Conservation (phyloP, 83 land plant genomes). For the Picea abies region DNA sequence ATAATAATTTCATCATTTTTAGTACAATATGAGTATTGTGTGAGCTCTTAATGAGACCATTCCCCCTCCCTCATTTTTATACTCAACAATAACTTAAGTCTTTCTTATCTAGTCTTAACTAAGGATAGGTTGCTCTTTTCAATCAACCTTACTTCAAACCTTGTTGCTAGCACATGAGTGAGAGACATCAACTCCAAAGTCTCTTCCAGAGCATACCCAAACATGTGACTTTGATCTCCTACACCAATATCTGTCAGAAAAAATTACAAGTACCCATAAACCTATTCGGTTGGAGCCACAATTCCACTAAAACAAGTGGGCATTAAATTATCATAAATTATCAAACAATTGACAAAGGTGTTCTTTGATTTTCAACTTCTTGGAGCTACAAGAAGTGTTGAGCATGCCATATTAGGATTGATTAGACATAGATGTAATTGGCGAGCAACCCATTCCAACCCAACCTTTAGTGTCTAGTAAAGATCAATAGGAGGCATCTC, state of each 20-base stretch:
- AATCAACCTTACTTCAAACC: slow-evolving; percentile 53
- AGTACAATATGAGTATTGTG: slow-evolving; percentile 58
- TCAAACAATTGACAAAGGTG: no score
- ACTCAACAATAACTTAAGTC: slow-evolving; percentile 67
- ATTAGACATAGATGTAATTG: no score
- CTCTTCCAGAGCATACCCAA: slow-evolving; percentile 41
- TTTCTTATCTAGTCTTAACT: slow-evolving; percentile 57
- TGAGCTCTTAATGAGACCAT: slow-evolving; percentile 49
- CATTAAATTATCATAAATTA: no score
- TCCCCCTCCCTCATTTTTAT: slow-evolving; percentile 54
- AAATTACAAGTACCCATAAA: no score
- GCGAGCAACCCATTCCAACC: no score
- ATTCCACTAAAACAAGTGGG: no score
- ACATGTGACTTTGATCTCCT: slow-evolving; percentile 55
- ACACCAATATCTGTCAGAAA: slow-evolving; percentile 45
- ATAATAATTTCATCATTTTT: slow-evolving; percentile 59
- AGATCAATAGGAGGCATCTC: slow-evolving; percentile 64
- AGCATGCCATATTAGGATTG: no score
- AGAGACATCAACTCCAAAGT: slow-evolving; percentile 56
- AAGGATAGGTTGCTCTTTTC: slow-evolving; percentile 52
- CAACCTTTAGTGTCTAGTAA: slow-evolving; percentile 34
- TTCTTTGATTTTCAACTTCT: no score
- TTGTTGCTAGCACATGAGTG: slow-evolving; percentile 62
- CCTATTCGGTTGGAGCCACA: no score
- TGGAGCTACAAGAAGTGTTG: no score